Percentiles rank a stretch among this genome's conserved stretches.
Evolutionary conservation across 495 filamentous ascomycete genomes (phyloP).

Genomic region (Neurospora sp.): DNA sequence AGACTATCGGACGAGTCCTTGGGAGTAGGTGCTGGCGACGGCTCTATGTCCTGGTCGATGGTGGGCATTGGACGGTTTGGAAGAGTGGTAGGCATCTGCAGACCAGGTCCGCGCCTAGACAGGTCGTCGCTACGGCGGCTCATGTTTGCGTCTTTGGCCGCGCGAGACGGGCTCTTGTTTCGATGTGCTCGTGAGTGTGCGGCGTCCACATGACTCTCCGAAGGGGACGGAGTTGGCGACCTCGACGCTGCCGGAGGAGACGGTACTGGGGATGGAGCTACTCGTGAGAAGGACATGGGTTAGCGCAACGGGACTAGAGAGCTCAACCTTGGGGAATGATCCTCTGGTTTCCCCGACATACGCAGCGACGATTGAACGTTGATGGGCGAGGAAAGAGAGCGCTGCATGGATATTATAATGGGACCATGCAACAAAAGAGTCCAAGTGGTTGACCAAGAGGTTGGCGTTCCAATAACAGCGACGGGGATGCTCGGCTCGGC

Average conservation of each 20-base stretch:
- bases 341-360: conserved; percentile 27
- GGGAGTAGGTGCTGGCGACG: conserved; percentile 14
- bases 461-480: not conserved
- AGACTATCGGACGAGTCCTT: conserved; percentile 19
- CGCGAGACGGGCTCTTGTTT: conserved; percentile 33
- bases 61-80: conserved; percentile 31
- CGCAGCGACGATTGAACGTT: conserved; percentile 40
- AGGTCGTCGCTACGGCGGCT: conserved; percentile 27
- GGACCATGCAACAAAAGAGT: conserved; percentile 26
- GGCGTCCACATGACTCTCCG: conserved; percentile 34
- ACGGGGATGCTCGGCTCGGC: not conserved
- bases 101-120: conserved; percentile 27
- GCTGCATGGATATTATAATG: conserved; percentile 48
- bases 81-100: conserved; percentile 27
- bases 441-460: conserved; percentile 20
- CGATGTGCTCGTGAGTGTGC: conserved; percentile 29
- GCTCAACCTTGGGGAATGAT: not conserved
- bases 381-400: conserved; percentile 42
- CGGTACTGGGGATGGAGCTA: conserved; percentile 16
- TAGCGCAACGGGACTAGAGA: not conserved
- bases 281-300: not conserved
- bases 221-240: conserved; percentile 33
- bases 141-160: conserved; percentile 24
- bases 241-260: conserved; percentile 27
- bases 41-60: conserved; percentile 30